These are phyloP conservation scores for Balamuthia mandrillaris DNA, from an alignment of 208 protist genomes.

Conservation along the genomic window DNA sequence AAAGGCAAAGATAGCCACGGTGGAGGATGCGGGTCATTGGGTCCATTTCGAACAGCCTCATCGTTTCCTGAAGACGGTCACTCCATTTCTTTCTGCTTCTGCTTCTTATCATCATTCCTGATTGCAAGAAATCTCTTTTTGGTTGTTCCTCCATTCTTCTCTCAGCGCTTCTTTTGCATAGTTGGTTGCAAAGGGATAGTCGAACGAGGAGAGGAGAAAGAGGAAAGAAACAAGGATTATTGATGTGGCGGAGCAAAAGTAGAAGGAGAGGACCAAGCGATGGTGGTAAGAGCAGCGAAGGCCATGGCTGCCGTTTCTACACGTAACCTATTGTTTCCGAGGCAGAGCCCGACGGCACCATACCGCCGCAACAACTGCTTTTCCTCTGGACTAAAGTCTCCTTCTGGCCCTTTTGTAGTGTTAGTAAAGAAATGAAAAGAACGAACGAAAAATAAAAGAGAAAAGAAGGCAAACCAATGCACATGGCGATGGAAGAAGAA, in stretches of 20 bases:
- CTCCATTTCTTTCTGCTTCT: neutral
- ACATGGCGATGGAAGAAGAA: neutral
- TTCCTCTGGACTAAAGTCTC: neutral
- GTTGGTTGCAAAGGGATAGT: too few species aligned
- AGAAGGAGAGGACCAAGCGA: neutral
- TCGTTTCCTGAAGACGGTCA: neutral
- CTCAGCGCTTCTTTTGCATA: too few species aligned
- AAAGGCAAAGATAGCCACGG: slow-evolving; percentile 31
- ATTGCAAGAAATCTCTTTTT: too few species aligned
- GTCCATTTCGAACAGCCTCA: slow-evolving; percentile 35
- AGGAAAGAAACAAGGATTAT: too few species aligned
- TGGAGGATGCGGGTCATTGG: slow-evolving; percentile 28
- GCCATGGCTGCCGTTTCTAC: neutral
- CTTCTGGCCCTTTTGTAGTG: neutral
- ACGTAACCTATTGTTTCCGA: neutral
- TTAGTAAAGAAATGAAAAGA: neutral
- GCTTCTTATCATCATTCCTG: too few species aligned
- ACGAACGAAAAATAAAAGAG: neutral
- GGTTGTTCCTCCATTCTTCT: too few species aligned
- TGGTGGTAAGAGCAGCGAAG: neutral
- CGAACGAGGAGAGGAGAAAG: too few species aligned
- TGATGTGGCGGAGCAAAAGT: too few species aligned
- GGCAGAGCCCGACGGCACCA: neutral
- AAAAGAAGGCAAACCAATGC: neutral
- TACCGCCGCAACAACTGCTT: neutral